phyloP scores from a whole-genome alignment of 164 flowering plant species.

The Vitis riparia region DNA sequence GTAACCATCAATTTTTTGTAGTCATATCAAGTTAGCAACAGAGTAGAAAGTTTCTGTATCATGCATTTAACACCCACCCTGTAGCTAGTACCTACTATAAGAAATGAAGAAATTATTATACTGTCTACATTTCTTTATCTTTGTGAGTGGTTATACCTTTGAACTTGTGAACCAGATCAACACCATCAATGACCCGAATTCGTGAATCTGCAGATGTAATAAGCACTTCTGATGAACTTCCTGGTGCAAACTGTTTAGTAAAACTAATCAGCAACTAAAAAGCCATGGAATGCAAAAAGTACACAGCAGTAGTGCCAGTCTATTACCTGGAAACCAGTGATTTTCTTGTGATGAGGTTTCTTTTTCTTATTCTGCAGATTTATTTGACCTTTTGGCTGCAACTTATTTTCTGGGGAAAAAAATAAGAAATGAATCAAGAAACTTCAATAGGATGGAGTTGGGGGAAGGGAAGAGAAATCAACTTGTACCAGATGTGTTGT shows the following conservation, averaged over 20 bases:
- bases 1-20: background rate
- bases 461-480: background rate
- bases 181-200: conserved; percentile 80
- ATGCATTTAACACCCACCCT: background rate
- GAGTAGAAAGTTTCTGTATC: background rate
- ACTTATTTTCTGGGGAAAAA: conserved; percentile 63
- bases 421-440: background rate
- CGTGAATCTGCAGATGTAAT: conserved; percentile 96
- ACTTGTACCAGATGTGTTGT: conserved; percentile 72
- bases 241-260: conserved; percentile 76
- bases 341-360: conserved; percentile 88
- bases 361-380: conserved; percentile 84
- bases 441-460: background rate
- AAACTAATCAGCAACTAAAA: conserved; percentile 23
- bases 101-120: background rate
- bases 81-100: background rate
- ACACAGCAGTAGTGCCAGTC: background rate
- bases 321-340: conserved; percentile 95
- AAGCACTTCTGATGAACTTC: conserved; percentile 90
- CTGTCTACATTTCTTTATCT: too few relatives aligned
- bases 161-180: conserved; percentile 84
- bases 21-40: background rate
- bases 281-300: background rate
- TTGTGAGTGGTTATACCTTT: conserved; percentile 53
- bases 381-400: conserved; percentile 68